Evolutionary conservation across 441 rosid species (phyloP).

Genomic region (Pelargonium fulgidum): DNA sequence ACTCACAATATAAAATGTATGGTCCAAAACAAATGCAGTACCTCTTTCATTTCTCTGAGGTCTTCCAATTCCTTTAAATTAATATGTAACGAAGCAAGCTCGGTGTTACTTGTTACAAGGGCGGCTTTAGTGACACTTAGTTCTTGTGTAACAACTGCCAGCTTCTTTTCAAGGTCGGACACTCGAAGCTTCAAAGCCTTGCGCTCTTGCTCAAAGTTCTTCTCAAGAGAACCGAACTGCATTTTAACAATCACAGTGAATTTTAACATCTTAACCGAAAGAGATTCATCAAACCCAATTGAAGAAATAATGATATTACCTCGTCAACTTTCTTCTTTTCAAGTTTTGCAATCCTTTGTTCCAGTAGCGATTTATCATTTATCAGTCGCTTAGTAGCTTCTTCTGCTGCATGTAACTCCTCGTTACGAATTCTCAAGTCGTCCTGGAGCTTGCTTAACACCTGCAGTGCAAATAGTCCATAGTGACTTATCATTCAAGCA

Average conservation of each 20-base stretch:
- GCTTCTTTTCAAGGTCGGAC: slow-evolving; percentile 60
- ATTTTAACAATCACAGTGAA: slow-evolving; percentile 12
- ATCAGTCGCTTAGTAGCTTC: slow-evolving; percentile 43
- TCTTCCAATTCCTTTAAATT: slow-evolving; percentile 81
- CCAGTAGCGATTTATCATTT: slow-evolving; percentile 53
- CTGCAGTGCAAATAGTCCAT: slow-evolving; percentile 31
- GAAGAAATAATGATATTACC: slow-evolving; percentile 35
- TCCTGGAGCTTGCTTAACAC: slow-evolving; percentile 49
- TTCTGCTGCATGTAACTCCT: slow-evolving; percentile 47
- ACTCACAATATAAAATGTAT: slow-evolving; percentile 1
- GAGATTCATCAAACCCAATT: neutral
- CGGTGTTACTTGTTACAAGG: slow-evolving; percentile 44
- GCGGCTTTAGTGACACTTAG: slow-evolving; percentile 50
- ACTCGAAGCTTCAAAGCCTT: slow-evolving; percentile 50
- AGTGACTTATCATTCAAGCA: slow-evolving; percentile 13
- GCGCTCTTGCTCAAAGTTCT: slow-evolving; percentile 59
- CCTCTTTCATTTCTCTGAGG: slow-evolving; percentile 95
- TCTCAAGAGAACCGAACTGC: slow-evolving; percentile 52
- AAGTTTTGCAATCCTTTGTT: slow-evolving; percentile 49
- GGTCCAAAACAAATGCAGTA: slow-evolving; percentile 21
- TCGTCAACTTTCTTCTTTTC: slow-evolving; percentile 66
- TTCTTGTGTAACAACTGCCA: slow-evolving; percentile 45
- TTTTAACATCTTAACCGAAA: neutral
- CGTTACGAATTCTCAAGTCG: slow-evolving; percentile 55
- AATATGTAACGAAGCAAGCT: slow-evolving; percentile 52